Conservation (phyloP, 2,329 filamentous ascomycete genomes). For the Cercospora beticola region DNA sequence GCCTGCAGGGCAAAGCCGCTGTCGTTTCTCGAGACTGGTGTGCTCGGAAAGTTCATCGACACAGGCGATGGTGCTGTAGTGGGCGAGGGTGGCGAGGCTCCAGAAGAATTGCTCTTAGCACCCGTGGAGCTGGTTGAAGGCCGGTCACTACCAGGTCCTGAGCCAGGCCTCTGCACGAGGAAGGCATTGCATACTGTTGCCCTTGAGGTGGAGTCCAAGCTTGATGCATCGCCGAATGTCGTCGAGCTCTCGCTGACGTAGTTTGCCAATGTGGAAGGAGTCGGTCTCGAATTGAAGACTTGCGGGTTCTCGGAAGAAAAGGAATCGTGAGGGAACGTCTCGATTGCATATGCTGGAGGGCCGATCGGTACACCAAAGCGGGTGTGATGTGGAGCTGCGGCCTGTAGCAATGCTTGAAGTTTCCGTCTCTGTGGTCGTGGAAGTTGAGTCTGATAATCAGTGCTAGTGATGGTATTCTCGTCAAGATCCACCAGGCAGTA, state of each 20-base stretch:
- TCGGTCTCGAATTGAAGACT: conserved; percentile 71
- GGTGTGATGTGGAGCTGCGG: conserved; percentile 85
- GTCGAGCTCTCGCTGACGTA: conserved; percentile 88
- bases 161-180: conserved; percentile 69
- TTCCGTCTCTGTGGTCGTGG: conserved; percentile 90
- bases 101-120: conserved; percentile 36
- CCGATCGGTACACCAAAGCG: conserved; percentile 84
- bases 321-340: conserved; percentile 86
- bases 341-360: conserved; percentile 86
- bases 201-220: conserved; percentile 53
- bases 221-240: conserved; percentile 67
- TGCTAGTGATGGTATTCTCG: conserved; percentile 84
- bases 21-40: conserved; percentile 83
- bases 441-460: conserved; percentile 70
- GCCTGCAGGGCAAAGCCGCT: conserved; percentile 85
- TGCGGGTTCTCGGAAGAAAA: conserved; percentile 84
- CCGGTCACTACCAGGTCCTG: conserved; percentile 63
- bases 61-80: conserved; percentile 76
- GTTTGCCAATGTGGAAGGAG: conserved; percentile 72
- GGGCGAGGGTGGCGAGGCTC: conserved; percentile 57
- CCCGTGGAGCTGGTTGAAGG: conserved; percentile 68
- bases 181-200: conserved; percentile 89
- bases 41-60: conserved; percentile 74
- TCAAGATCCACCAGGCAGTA: conserved; percentile 95
- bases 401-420: conserved; percentile 79